A percentile compares a stretch with the other conserved stretches of the same genome.
Evolutionary conservation across 2,329 filamentous ascomycete species (phyloP).

Genomic region (Colletotrichum tropicale): DNA sequence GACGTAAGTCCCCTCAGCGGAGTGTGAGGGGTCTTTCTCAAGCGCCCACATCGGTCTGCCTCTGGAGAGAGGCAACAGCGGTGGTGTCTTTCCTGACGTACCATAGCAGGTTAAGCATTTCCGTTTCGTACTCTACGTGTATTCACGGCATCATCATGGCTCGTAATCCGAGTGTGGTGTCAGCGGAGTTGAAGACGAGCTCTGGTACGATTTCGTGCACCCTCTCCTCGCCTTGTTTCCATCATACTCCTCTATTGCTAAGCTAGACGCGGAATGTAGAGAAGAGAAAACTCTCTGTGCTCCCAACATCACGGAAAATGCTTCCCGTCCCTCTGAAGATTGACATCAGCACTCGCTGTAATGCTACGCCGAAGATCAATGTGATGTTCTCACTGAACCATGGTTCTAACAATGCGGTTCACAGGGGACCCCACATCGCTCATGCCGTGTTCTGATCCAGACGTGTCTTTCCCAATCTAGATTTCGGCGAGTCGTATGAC

Average conservation of each 20-base stretch:
- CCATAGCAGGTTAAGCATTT: neutral
- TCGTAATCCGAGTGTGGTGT: accelerated
- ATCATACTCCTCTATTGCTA: neutral
- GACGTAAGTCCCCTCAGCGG: neutral
- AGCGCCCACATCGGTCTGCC: neutral
- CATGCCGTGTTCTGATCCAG: neutral
- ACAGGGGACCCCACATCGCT: neutral
- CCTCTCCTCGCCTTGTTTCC: neutral
- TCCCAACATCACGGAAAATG: neutral
- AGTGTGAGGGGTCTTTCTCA: neutral
- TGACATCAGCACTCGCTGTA: neutral
- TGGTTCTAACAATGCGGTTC: neutral
- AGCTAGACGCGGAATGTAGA: neutral
- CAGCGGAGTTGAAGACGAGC: neutral
- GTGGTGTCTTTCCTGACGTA: neutral
- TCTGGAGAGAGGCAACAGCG: neutral
- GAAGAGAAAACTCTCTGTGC: accelerated
- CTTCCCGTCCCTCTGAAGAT: neutral
- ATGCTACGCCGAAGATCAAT: neutral
- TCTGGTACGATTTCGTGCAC: neutral
- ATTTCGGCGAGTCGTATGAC: neutral
- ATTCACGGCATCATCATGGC: neutral
- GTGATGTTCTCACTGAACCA: neutral
- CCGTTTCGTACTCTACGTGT: neutral
- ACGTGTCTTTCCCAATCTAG: neutral